phyloP scores from a whole-genome alignment of 2,329 filamentous ascomycete species.

The Aspergillus neoniger region DNA sequence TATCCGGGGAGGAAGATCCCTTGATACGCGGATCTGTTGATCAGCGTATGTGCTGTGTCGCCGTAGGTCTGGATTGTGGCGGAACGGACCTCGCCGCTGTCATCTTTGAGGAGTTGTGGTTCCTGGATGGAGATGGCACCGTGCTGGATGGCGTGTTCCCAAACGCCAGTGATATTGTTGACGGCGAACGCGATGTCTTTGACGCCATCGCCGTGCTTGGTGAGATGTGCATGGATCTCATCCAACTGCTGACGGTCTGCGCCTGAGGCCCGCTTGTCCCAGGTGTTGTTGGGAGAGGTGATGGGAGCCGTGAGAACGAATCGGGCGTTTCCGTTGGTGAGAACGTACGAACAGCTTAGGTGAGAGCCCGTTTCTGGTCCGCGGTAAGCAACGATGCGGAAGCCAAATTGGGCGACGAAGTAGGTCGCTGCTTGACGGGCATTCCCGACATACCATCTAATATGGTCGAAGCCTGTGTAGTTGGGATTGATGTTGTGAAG shows the following conservation, averaged over 20 bases:
- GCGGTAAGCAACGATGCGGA: slow-evolving; percentile 74
- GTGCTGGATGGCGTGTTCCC: slow-evolving; percentile 63
- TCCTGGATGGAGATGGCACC: slow-evolving; percentile 21
- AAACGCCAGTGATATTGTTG: slow-evolving; percentile 76
- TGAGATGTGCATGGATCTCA: slow-evolving; percentile 77
- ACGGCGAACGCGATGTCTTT: slow-evolving; percentile 90
- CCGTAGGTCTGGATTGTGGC: slow-evolving; percentile 83
- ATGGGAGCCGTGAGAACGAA: slow-evolving; percentile 85
- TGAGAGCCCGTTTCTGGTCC: slow-evolving; percentile 84
- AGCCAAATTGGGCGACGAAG: slow-evolving; percentile 81
- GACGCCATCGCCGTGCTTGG: slow-evolving; percentile 80
- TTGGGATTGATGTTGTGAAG: slow-evolving; percentile 45
- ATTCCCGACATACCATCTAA: slow-evolving; percentile 92
- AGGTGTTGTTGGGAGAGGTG: slow-evolving; percentile 55
- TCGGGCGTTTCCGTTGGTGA: slow-evolving; percentile 72
- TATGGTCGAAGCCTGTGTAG: slow-evolving; percentile 66
- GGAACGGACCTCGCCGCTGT: slow-evolving; percentile 60
- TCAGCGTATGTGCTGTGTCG: slow-evolving; percentile 85
- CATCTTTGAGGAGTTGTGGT: slow-evolving; percentile 1
- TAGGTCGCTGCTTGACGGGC: slow-evolving; percentile 87
- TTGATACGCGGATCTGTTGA: slow-evolving; percentile 67
- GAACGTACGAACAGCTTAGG: slow-evolving; percentile 75
- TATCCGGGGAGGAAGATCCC: slow-evolving; percentile 80
- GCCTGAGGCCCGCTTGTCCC: slow-evolving; percentile 49
- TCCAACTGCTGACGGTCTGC: slow-evolving; percentile 61